Base-by-base conservation (phyloP, 805 yeast species). In the Candida berthetii region DNA sequence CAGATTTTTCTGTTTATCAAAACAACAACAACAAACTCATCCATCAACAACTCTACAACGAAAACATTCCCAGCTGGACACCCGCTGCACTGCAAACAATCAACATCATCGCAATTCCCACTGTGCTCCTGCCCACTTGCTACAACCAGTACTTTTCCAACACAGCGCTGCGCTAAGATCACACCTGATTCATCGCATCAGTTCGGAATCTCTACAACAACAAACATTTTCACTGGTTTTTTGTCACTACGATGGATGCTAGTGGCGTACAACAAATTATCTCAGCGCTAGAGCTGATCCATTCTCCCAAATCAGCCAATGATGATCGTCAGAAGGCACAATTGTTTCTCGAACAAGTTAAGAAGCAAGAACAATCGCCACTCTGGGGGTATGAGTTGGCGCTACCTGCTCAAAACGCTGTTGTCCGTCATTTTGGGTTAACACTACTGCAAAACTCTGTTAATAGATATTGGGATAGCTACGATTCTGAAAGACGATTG, bases 321-420 rank as follows among this genome's bases (percentile, higher is more conserved):
- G 64, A 62, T 4, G 72, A 75, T 39, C 68, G 85, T 27, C 68
- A 69, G 37, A 71, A 73, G 42, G 83, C 83, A 7, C 83, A 78
- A 53, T 53, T 61, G 58, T 86, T 87, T 49, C 68, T 93, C 27
- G 96, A 89, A 51, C 68, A 78, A 10, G 76, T 91, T 20, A 90
- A 87, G 56, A 64, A 70, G 35, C 80, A 83, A 46, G 85, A 82
- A 9, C 95, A 90, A 57, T 82, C 95, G 17, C 97, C 99, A 0
- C 77, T 68, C 46, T 88, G 96, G 90, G 97, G 97, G 3, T 91
- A 82, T 62, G 88, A 85, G 58, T 71, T 93, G 44, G 88, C 96
- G 1, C 57, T 77, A 20, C 79, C 59, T 67, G 76, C 64, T 67
- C 80, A 49, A 68, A 75, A 82, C 56, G 76, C 71, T 48, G 79